Percentiles rank a stretch among this genome's conserved stretches.
phyloP scores from a whole-genome alignment of 2,329 filamentous ascomycete genomes.

The Amesomyces nigricolor region DNA sequence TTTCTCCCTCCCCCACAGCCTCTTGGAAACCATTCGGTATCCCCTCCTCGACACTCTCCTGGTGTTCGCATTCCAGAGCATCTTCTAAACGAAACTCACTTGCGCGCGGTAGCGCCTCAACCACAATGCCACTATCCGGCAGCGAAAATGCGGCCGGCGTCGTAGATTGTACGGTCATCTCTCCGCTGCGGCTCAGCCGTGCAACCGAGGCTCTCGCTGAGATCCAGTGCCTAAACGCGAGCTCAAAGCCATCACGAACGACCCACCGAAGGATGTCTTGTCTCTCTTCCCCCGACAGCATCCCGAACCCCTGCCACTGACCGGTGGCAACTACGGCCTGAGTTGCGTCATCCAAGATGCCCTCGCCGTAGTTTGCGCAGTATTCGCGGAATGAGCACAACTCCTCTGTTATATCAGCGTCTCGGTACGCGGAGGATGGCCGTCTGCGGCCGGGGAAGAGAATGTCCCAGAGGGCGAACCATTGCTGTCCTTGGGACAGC shows the following conservation, averaged over 20 bases:
- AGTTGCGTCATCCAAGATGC: not conserved
- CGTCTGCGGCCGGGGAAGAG: not conserved
- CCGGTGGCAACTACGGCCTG: not conserved
- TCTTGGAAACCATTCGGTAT: not conserved
- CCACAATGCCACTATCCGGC: not conserved
- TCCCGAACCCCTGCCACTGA: not conserved
- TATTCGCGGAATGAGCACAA: not conserved
- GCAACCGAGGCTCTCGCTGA: not conserved
- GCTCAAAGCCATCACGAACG: not conserved
- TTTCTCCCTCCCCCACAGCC: not conserved
- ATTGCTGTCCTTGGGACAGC: not conserved
- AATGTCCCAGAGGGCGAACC: not conserved
- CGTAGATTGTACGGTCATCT: not conserved
- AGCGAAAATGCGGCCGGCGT: not conserved
- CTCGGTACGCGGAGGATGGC: not conserved
- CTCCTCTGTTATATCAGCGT: not conserved
- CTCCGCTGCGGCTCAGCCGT: not conserved
- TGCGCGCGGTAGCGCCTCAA: not conserved
- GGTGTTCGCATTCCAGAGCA: not conserved
- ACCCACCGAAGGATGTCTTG: not conserved
- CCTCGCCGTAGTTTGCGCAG: not conserved
- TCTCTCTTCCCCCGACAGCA: not conserved
- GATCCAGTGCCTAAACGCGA: not conserved
- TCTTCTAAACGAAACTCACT: not conserved
- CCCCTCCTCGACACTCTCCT: not conserved